Base-by-base conservation (phyloP, 2,329 filamentous ascomycete species). In the Cladosporium sp. region DNA sequence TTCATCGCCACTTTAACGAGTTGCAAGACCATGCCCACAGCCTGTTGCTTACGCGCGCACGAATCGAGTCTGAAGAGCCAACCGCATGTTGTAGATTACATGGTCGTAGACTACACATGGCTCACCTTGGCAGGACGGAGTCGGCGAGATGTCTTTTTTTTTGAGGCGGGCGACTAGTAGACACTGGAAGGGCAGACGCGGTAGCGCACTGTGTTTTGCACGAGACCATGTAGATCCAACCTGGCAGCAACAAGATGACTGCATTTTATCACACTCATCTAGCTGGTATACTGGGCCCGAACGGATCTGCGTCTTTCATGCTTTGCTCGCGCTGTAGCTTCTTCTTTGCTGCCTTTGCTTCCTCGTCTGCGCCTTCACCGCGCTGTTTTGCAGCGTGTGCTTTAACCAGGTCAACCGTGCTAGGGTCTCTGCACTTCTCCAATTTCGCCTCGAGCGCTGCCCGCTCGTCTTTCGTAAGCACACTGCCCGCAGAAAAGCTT, bases 401-500 rank as follows among this genome's bases (percentile, higher is more conserved):
- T 57, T 87, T 88, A 21, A 92, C 88, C 3, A 93, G 78, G 75
- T 93, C 89, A 52, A 85, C 86, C 65, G 91, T 87, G 70, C 91
- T 89, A 0, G 91, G 90, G 72, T 94, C 91, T 65, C 88, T 83
- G 71, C 91, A 93, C 71, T 84, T 86, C 67, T 86, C 87, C n/a
- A 93, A 81, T 75, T 92, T 93, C 77, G 85, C 87, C 18, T 87
- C 83, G 14, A 92, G 40, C 31, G 57, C 67, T 0, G 69, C 71
- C 12, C 75, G 49, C 56, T 77, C 75, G 8, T 75, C 76, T 62
- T 75, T 76, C 2, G 68, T 69, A 65, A 77, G 72, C 10, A 74
- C 67, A 12, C 53, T 57, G 31, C 66, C 67, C 11, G 73, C 67
- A 5, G 69, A 64, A 50, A 71, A 75, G 1, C 66, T 67, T 5